Conservation (phyloP, 257 asterid genomes). For the Solanum peruvianum region DNA sequence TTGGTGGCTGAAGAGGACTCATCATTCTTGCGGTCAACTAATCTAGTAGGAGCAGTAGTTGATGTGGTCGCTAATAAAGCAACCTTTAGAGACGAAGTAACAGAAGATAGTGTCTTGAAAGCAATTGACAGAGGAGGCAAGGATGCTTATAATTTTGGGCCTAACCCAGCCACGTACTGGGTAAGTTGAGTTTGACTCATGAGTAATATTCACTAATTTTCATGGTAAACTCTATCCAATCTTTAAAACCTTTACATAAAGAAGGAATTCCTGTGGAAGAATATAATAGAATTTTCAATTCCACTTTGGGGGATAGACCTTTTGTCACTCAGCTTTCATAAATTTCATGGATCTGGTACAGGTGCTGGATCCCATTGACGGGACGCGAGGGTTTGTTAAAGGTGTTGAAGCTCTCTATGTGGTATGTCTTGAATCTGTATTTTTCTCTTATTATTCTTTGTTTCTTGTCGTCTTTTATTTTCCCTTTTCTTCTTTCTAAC, state of each 20-base stretch:
- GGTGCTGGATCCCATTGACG: constrained; percentile 97
- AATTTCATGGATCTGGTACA: constrained; percentile 15
- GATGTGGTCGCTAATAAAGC: constrained; percentile 43
- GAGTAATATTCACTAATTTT: background rate
- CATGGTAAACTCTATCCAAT: background rate
- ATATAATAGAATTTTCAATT: background rate
- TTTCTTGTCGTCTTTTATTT: background rate
- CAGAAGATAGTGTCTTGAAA: constrained; percentile 38
- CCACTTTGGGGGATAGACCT: background rate
- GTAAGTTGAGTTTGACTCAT: constrained; percentile 24
- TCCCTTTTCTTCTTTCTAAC: background rate
- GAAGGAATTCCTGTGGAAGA: background rate
- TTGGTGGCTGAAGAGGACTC: constrained; percentile 98
- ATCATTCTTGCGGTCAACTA: constrained; percentile 56
- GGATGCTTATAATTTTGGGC: constrained; percentile 57
- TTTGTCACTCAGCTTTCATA: background rate
- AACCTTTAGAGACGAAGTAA: constrained; percentile 22
- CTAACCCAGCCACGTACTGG: constrained; percentile 78
- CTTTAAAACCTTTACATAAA: background rate
- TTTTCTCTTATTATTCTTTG: background rate
- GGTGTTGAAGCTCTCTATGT: constrained; percentile 85
- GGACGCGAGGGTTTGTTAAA: constrained; percentile 89
- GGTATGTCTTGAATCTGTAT: constrained; percentile 40
- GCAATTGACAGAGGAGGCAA: constrained; percentile 94
- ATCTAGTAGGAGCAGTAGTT: constrained; percentile 57